Base-by-base conservation (phyloP, 208 protist genomes). In the Crithidia fasciculata region DNA sequence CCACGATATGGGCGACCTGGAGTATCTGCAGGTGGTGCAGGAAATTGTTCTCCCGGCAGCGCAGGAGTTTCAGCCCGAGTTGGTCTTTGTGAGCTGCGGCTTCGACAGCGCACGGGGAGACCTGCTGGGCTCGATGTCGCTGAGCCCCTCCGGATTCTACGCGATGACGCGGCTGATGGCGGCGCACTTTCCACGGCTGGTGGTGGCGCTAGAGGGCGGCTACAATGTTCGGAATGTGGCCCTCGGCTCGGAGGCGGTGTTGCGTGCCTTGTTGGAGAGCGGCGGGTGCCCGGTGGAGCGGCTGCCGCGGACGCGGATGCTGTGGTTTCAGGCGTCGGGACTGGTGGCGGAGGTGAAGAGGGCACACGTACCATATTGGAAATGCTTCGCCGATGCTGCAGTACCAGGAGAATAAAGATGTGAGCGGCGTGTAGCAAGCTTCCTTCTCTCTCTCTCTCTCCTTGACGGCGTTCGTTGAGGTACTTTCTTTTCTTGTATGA, bases 61-160 rank as follows among this genome's bases (percentile, higher is more conserved):
- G 16, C 37, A 66, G 12, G 95, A 98, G 76, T 99, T 97, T 70
- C n/a, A 54, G 5, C 97, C 98, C 1, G 89, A 98, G 55, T 37
- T 99, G 43, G 87, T 99, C 15, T 76, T 99, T 64, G 76, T 99
- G 41, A 96, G 93, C 71, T 95, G 87, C 40, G 98, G 98, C n/a
- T 99, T 99, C 69, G 98, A 99, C 80, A 95, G 94, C 36, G 96
- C 91, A 8, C 67, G 80, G n/a, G 97, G 95, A 2, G 97, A 99
- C 78, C 76, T 96, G n/a, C 82, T 99, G 3, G 98, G 97, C 10
- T 87, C 82, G 19, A 97, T 97, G 93, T 60, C 72, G 7, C 36
- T 98, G 13, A 85, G 89, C 36, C 73, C 90, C 3, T 89, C 85
- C 12, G 93, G 93, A 12, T 97, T 89, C 78, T 91, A 87, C 67